Conservation (phyloP, 768 basidiomycete species). For the Amanita thiersii region DNA sequence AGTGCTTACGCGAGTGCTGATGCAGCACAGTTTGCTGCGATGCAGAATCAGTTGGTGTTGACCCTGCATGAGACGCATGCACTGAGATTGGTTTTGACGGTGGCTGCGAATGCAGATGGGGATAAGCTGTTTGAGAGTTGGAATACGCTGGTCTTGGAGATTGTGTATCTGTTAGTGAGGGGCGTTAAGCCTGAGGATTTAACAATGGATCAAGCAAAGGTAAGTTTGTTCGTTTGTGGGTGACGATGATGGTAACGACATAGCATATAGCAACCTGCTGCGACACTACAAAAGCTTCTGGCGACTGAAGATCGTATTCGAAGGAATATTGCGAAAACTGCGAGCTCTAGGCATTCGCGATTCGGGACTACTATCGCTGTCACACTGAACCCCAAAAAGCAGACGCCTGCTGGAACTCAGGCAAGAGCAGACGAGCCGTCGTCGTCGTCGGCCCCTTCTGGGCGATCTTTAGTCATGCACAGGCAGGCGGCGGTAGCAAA, state of each 20-base stretch:
- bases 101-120: constrained; percentile 68
- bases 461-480: constrained; percentile 70
- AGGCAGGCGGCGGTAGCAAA: constrained; percentile 71
- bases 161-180: constrained; percentile 84
- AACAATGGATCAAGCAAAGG: constrained; percentile 57
- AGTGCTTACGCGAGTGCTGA: constrained; percentile 69
- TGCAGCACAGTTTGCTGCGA: constrained; percentile 65
- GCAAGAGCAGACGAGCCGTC: constrained; percentile 16
- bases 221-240: constrained; percentile 18
- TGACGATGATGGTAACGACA: not conserved
- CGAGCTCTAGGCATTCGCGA: constrained; percentile 80
- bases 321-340: constrained; percentile 41
- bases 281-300: constrained; percentile 68
- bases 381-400: constrained; percentile 54
- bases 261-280: constrained; percentile 49
- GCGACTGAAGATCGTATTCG: constrained; percentile 66
- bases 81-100: constrained; percentile 73
- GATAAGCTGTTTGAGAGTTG: constrained; percentile 78
- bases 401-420: constrained; percentile 13
- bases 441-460: constrained; percentile 23
- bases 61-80: constrained; percentile 64
- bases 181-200: constrained; percentile 60
- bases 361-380: constrained; percentile 95
- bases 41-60: constrained; percentile 74
- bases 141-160: constrained; percentile 90